Base-by-base conservation (phyloP, 2,329 filamentous ascomycete genomes). In the Neoarthrinium moseri region DNA sequence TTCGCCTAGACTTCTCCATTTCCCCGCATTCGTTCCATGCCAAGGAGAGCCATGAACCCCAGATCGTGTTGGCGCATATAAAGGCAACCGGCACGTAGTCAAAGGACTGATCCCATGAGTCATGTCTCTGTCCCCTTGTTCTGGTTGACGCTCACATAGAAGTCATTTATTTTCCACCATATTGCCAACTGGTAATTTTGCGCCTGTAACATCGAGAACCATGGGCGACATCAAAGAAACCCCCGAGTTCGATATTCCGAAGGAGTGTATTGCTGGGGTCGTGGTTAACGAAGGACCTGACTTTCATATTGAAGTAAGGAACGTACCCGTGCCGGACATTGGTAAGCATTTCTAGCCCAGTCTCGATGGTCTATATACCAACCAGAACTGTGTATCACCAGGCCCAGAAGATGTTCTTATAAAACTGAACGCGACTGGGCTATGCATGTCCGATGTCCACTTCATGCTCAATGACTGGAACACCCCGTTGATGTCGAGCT, bases 211-310 rank as follows among this genome's bases (percentile, higher is more conserved):
- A n/a, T n/a, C n/a, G n/a, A n/a, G n/a, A n/a, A n/a, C n/a, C n/a
- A 45, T 45, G 43, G 35, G 43, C 17, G 23, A 18, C 15, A 12
- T 15, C 8, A 22, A 22, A 4, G 17, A 15, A 18, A 17, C 7
- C 4, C 29, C 26, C 3, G 29, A 6, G 17, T 45, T 45, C 41
- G 60, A 69, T 12, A 69, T 78, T 27, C 75, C 74, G 3, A 70
- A 71, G 33, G 64, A 70, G 46, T 74, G 75, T 56, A 74, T 75
- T 45, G 75, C 73, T 3, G 75, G 71, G 6, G 73, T 77, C 2
- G 70, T 75, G 2, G 63, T 74, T 23, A 73, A 78, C 48, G 67
- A 73, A 53, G 75, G 75, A 2, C 72, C 74, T 0, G 58, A 75
- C 46, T 78, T 77, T 50, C 57, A 55, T 5, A 60, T 77, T 23